phyloP scores from a whole-genome alignment of 306 rosid genomes.

The Begonia fuchsioides region DNA sequence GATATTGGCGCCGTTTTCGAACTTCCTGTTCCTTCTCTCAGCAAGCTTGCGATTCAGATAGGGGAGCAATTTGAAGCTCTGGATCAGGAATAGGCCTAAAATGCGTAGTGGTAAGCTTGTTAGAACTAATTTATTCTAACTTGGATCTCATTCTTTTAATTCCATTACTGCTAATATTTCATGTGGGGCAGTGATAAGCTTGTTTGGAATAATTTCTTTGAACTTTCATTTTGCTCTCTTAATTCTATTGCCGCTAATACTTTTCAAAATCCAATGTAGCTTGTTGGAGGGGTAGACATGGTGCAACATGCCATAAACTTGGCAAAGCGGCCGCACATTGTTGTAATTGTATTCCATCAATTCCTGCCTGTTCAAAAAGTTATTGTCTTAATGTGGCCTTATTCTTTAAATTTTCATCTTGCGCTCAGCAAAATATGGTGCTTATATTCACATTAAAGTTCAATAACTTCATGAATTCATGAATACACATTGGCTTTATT shows the following conservation, averaged over 20 bases:
- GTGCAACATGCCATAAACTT: conserved; percentile 43
- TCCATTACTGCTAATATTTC: no score
- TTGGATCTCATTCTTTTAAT: background rate
- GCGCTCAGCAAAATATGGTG: no score
- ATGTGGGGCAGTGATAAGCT: no score
- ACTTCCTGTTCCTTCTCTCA: conserved; percentile 17
- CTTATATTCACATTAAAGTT: no score
- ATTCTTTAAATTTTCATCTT: no score
- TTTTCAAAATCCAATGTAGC: conserved; percentile 24
- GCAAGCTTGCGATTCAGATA: conserved; percentile 96
- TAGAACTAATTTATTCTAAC: background rate
- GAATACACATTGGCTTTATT: no score
- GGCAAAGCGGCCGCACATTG: conserved; percentile 75
- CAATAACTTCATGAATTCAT: no score
- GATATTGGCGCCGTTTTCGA: no score
- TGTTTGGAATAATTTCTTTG: background rate
- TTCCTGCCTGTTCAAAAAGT: no score
- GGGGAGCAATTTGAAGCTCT: conserved; percentile 84
- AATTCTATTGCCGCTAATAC: no score
- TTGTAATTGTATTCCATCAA: conserved; percentile 37
- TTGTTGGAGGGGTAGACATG: conserved; percentile 83
- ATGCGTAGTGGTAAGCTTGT: conserved; percentile 72
- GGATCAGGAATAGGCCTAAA: conserved; percentile 63
- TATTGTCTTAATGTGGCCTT: no score
- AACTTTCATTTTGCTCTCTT: background rate